Base-by-base conservation (phyloP, 306 rosid species). In the Glycine tomentella region DNA sequence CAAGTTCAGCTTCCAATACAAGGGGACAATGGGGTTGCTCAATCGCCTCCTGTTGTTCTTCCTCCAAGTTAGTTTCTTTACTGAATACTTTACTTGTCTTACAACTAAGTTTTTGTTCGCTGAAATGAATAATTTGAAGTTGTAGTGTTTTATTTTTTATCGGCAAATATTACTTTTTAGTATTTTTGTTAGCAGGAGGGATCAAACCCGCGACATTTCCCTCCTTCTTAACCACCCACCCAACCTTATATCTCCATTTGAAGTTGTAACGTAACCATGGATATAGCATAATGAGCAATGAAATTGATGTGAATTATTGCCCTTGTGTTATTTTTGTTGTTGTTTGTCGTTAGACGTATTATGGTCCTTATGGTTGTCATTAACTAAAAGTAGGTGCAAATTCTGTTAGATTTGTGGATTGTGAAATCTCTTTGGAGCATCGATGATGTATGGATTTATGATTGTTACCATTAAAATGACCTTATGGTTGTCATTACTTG, bases 21-120 rank as follows among this genome's bases (percentile, higher is more conserved):
- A 74, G 70, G 20, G 14, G 82, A 83, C 17, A 75, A 68, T 66
- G 81, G 48, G 59, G 69, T 77, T 44, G 77, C 70, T 17, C 90
- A 63, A 33, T 77, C 90, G 4, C 90, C 87, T 82, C 88, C 88
- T 13, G 84, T 87, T 64, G 84, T 81, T 75, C 87, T 75, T 73
- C 92, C 97, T 3, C 78, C 90, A 42, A 93, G 99, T 96, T 84
- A 87, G 99, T 80, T 78, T 59, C 69, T 62, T 74, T 69, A 46
- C 77, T 76, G 34, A 11, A 25, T 38, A 25, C 44, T 78, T 38
- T 20, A 61, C 44, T 78, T 38, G 1, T 70, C 8, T 69, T n/a
- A 34, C 4, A 15, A 14, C 55, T 31, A 36, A 13, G 45, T 33
- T 84, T 33, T 68, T 50, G 66, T 52, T 63, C 33, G 59, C 50